Conservation (phyloP, 75 land plant genomes). For the Sequoia sempervirens region DNA sequence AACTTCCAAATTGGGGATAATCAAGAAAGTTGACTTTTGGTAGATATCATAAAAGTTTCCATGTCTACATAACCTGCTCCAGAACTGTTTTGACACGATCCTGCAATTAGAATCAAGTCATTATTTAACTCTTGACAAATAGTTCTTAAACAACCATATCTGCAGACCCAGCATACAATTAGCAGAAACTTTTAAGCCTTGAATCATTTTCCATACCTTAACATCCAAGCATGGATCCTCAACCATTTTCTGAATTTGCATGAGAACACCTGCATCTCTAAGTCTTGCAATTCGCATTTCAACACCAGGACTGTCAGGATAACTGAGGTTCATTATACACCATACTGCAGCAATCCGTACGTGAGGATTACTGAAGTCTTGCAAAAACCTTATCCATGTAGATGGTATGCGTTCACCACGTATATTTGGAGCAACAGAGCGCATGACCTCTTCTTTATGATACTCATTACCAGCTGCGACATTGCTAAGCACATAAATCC, state of each 20-base stretch:
- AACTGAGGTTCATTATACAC: slow-evolving; percentile 75
- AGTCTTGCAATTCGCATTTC: slow-evolving; percentile 50
- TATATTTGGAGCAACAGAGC: slow-evolving; percentile 32
- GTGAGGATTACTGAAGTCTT: slow-evolving; percentile 52
- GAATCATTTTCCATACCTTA: slow-evolving; percentile 46
- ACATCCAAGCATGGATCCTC: slow-evolving; percentile 92
- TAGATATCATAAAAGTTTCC: background rate
- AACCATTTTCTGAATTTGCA: slow-evolving; percentile 71
- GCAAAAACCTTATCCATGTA: slow-evolving; percentile 53
- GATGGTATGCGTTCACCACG: slow-evolving; percentile 17
- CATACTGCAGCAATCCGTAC: slow-evolving; percentile 75
- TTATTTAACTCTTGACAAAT: background rate
- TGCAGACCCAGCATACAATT: background rate
- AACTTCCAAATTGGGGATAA: background rate
- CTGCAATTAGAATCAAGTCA: slow-evolving; percentile 24
- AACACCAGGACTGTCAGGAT: slow-evolving; percentile 46
- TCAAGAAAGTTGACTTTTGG: background rate
- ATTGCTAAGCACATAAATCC: slow-evolving; percentile 77
- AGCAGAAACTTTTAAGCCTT: background rate
- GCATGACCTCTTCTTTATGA: slow-evolving; percentile 86
- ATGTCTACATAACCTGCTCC: slow-evolving; percentile 35
- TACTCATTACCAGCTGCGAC: slow-evolving; percentile 67
- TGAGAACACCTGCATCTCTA: slow-evolving; percentile 58
- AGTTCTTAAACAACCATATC: background rate
- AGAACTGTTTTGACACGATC: slow-evolving; percentile 64